A percentile compares a stretch with the other conserved stretches of the same genome.
Evolutionary conservation across 2,329 filamentous ascomycete genomes (phyloP).

Genomic region (Davidsoniella eucalypti): DNA sequence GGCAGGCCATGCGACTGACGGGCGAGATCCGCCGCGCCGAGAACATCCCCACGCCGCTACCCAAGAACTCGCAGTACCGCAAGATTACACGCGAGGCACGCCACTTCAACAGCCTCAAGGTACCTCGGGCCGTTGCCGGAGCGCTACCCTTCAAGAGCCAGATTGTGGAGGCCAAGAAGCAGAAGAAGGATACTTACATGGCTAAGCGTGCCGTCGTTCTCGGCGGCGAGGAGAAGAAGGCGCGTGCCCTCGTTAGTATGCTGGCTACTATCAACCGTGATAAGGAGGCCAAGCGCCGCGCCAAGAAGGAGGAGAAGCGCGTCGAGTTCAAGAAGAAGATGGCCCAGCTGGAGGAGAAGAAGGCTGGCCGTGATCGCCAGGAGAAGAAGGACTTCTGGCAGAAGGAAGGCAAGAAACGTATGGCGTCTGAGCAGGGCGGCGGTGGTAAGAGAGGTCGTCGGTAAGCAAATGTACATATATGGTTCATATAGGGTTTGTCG

Average conservation of each 20-base stretch:
- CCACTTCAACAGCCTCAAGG: conserved; percentile 62
- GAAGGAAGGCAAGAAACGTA: conserved; percentile 63
- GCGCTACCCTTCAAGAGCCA: conserved; percentile 87
- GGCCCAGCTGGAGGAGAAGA: conserved; percentile 68
- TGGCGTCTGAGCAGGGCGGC: conserved; percentile 25
- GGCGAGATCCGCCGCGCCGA: conserved; percentile 73
- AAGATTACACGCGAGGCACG: conserved; percentile 46
- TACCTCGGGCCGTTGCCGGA: conserved; percentile 66
- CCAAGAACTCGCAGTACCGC: conserved; percentile 75
- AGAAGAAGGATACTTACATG: conserved; percentile 71
- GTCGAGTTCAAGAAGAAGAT: conserved; percentile 70
- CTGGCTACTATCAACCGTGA: conserved; percentile 81
- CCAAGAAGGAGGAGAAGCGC: conserved; percentile 77
- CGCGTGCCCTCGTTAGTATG: conserved; percentile 80
- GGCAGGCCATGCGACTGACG: conserved; percentile 87
- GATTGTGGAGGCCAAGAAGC: conserved; percentile 64
- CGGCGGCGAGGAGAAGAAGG: conserved; percentile 75
- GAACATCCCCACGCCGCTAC: conserved; percentile 57
- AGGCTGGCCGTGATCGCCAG: conserved; percentile 68
- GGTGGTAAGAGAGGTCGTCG: conserved; percentile 18
- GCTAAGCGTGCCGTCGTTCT: conserved; percentile 89
- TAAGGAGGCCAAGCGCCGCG: conserved; percentile 65
- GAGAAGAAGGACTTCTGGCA: conserved; percentile 90
- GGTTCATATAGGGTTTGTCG: not conserved
- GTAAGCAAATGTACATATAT: conserved; percentile 1